Evolutionary conservation across 2,329 filamentous ascomycete genomes (phyloP), one percentile per base, ranked within the genome.

Genomic region (Didymella pinodella): DNA sequence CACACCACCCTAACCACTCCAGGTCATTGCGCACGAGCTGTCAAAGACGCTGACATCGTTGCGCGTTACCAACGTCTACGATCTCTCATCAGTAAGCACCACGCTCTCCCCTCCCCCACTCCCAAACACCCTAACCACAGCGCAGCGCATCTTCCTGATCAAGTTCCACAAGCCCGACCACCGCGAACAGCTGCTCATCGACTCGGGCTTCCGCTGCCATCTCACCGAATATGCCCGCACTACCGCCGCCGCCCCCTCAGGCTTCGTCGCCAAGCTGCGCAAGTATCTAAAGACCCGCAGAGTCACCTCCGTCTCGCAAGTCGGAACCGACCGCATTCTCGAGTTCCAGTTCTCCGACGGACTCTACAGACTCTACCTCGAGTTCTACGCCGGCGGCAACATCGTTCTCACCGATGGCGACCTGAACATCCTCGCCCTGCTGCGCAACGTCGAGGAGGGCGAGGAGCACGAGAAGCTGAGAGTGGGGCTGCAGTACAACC

Each of bases 321-420:
- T 99, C 49, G 95, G 95, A 48, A 97, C 93, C 2, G 95, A 99
- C 76, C 86, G 95, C 52, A 90, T 99, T 61, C 89, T 99, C 52
- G 92, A 98, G 75, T 88, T 99, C 53, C 86, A 90, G 69, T 97
- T 99, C 75, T 96, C 91, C 68, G 93, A 98, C 81, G 95, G 95
- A 11, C 85, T 89, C 67, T 97, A 96, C 74, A 85, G 90, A 41
- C 78, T 99, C 22, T 97, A 92, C 74, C 81, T 99, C 28, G 95
- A 99, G 79, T 99, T 99, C 80, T 99, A 97, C 75, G 94, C 95
- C 1, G 91, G 91, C 51, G 95, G 95, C 45, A 99, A 99, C 74
- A 89, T 99, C 61, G 92, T 99, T 61, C 83, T 99, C 52, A 97
- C 95, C 2, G 93, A 98, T 73, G 85, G 84, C 49, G 89, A 96